Conservation (phyloP, 805 yeast species). For the Lachancea fermentati region DNA sequence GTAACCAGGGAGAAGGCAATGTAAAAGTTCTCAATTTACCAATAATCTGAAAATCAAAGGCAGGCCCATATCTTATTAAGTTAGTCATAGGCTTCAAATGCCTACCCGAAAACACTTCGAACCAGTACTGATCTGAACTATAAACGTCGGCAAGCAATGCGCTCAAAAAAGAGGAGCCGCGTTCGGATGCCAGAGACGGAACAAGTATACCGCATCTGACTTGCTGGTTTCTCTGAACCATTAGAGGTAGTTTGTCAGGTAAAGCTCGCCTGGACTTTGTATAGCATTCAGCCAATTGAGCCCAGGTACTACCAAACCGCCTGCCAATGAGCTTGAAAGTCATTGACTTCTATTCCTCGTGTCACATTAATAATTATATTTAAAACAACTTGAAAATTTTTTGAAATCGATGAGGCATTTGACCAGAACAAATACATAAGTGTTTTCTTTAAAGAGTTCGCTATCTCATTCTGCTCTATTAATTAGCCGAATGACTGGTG, state of each 20-base stretch:
- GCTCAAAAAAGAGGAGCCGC: constrained; percentile 20
- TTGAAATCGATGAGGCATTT: background rate
- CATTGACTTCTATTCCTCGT: constrained; percentile 1
- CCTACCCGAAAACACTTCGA: constrained; percentile 13
- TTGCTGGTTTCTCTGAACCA: constrained; percentile 9
- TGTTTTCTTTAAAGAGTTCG: background rate
- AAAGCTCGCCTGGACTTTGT: constrained; percentile 10
- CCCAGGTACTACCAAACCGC: constrained; percentile 9
- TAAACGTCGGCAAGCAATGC: constrained; percentile 32
- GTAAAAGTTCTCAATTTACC: constrained; percentile 12
- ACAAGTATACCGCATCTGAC: constrained; percentile 30
- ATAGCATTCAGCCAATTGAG: constrained; percentile 19
- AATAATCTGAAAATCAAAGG: constrained; percentile 14
- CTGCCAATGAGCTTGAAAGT: constrained; percentile 4
- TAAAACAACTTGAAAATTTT: constrained; percentile 1
- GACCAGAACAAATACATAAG: background rate
- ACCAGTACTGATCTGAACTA: constrained; percentile 31
- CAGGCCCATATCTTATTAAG: constrained; percentile 20
- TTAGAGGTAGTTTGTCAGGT: constrained; percentile 23
- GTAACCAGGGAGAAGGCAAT: constrained; percentile 29
- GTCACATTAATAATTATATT: constrained; percentile 3
- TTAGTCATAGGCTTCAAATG: constrained; percentile 6
- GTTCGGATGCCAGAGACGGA: constrained; percentile 8
- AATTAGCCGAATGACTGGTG: background rate
- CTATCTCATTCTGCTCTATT: background rate